Evolutionary conservation across 1,284 basidiomycete species (phyloP).

Genomic region (Papiliotrema fonsecae): DNA sequence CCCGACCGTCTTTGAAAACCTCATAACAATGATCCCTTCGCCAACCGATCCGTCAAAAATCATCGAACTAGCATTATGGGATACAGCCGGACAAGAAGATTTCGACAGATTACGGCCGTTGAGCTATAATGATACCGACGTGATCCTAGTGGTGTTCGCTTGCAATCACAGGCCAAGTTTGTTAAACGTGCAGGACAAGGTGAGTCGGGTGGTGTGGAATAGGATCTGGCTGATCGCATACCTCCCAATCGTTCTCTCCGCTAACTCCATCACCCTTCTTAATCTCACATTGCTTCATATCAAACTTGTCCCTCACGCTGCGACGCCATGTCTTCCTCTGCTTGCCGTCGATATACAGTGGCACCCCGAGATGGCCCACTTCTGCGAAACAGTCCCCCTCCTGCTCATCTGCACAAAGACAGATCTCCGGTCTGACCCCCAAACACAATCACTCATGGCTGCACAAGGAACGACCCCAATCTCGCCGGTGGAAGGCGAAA

Average conservation of each 20-base stretch:
- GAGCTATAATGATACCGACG: constrained; percentile 93
- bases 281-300: no score
- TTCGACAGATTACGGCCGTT: constrained; percentile 91
- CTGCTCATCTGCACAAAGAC: constrained; percentile 92
- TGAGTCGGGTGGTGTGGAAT: no score
- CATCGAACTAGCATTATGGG: constrained; percentile 94
- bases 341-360: constrained; percentile 69
- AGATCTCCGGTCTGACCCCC: constrained; percentile 80
- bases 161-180: constrained; percentile 94
- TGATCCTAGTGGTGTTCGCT: constrained; percentile 95
- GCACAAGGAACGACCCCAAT: constrained; percentile 87
- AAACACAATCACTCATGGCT: constrained; percentile 82
- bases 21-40: constrained; percentile 75
- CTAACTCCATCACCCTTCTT: no score
- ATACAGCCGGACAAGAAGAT: constrained; percentile 97
- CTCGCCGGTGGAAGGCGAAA: constrained; percentile 68
- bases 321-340: no score
- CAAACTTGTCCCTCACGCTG: no score
- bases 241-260: no score
- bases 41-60: constrained; percentile 72
- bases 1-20: constrained; percentile 97
- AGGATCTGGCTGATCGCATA: no score
- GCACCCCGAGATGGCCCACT: constrained; percentile 96
- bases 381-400: constrained; percentile 88
- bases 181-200: constrained; percentile 81